These are phyloP conservation scores for Protomyces lactucae-debilis DNA, from an alignment of 1,139 yeast genomes.

Conservation along the genomic window DNA sequence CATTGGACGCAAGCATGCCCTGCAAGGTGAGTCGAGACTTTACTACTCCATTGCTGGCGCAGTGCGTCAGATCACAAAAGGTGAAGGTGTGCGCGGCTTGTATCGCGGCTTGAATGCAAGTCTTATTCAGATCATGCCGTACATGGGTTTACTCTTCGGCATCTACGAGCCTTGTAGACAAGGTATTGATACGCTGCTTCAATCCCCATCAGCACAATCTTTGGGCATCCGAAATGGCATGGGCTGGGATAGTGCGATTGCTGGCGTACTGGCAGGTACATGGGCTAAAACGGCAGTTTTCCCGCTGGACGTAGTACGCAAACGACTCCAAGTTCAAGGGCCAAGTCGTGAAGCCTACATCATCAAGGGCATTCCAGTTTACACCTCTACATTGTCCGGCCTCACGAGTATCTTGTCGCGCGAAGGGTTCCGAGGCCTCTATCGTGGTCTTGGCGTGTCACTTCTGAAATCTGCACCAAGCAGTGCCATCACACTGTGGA, in stretches of 20 bases:
- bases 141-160: slow-evolving; percentile 41
- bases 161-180: slow-evolving; percentile 16
- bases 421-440: slow-evolving; percentile 61
- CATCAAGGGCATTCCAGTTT: slow-evolving; percentile 28
- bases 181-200: neutral
- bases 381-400: slow-evolving; percentile 51
- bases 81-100: slow-evolving; percentile 56
- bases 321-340: slow-evolving; percentile 66
- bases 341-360: slow-evolving; percentile 34
- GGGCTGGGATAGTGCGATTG: slow-evolving; percentile 55
- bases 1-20: neutral
- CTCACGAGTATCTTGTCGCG: slow-evolving; percentile 55
- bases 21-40: slow-evolving; percentile 45
- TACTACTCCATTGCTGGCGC: slow-evolving; percentile 49
- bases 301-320: slow-evolving; percentile 79
- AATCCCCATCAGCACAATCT: neutral
- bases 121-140: slow-evolving; percentile 56
- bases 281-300: slow-evolving; percentile 68
- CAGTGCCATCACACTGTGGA: slow-evolving; percentile 58
- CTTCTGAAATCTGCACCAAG: slow-evolving; percentile 66
- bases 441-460: slow-evolving; percentile 64
- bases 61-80: slow-evolving; percentile 43
- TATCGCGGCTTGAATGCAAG: slow-evolving; percentile 64
- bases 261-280: slow-evolving; percentile 76
- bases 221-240: slow-evolving; percentile 29